Conservation (phyloP, 176 grass and related monocot genomes). For the Aegilops sharonensis region DNA sequence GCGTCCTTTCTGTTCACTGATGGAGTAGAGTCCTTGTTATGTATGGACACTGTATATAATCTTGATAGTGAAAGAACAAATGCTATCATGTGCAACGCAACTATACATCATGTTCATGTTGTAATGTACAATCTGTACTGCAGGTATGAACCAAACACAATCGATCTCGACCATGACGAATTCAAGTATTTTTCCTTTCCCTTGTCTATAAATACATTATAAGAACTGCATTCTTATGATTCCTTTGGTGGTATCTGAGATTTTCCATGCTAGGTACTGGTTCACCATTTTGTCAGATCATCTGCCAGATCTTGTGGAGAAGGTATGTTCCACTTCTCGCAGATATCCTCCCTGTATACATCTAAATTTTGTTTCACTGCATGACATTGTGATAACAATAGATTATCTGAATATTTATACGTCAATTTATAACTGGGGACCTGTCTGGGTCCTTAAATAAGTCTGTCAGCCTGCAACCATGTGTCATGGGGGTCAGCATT, state of each 20-base stretch:
- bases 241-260: slow-evolving; percentile 34
- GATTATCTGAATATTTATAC: not conserved
- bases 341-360: slow-evolving; percentile 20
- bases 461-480: not conserved
- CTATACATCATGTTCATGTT: not conserved
- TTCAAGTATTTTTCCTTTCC: slow-evolving; percentile 67
- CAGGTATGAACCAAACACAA: slow-evolving; percentile 98
- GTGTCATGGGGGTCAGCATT: not conserved
- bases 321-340: slow-evolving; percentile 54
- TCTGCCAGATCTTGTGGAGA: slow-evolving; percentile 85
- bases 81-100: slow-evolving; percentile 4
- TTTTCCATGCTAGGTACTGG: slow-evolving; percentile 78
- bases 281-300: slow-evolving; percentile 83
- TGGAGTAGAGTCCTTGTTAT: not conserved
- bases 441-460: not conserved
- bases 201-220: slow-evolving; percentile 28
- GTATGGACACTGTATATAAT: not conserved
- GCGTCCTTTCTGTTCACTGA: not conserved
- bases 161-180: slow-evolving; percentile 89
- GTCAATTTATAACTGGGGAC: not conserved
- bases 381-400: slow-evolving; percentile 15
- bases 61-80: slow-evolving; percentile 2
- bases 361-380: not conserved
- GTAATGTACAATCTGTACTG: slow-evolving; percentile 35
- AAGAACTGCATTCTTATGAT: slow-evolving; percentile 1